phyloP scores from a whole-genome alignment of 345 rosid species.

The Pistacia integerrima region DNA sequence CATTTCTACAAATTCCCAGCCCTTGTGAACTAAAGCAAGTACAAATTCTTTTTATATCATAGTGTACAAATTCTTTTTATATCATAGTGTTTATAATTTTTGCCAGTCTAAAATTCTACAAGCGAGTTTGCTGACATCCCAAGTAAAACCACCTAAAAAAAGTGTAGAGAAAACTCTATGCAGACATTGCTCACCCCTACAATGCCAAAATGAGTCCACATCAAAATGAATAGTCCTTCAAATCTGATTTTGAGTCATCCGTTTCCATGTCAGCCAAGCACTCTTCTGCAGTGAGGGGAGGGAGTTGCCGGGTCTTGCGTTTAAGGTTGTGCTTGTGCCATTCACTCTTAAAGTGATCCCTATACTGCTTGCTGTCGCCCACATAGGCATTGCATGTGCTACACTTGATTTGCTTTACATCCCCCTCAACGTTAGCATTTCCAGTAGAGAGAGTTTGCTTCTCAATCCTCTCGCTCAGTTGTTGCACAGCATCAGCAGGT shows the following conservation, averaged over 20 bases:
- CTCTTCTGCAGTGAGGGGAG: slow-evolving; percentile 79
- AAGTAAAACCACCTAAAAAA: not conserved
- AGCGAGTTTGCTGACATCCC: not conserved
- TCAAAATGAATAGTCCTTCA: slow-evolving; percentile 75
- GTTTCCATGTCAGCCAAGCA: slow-evolving; percentile 72
- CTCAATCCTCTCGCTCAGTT: slow-evolving; percentile 56
- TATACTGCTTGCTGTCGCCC: slow-evolving; percentile 78
- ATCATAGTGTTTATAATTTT: too few species aligned
- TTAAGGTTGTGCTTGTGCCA: slow-evolving; percentile 97
- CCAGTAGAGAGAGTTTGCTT: slow-evolving; percentile 52
- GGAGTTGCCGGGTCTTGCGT: slow-evolving; percentile 84
- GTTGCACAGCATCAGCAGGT: slow-evolving; percentile 32
- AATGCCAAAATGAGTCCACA: too few species aligned
- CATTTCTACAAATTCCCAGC: too few species aligned
- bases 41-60: too few species aligned
- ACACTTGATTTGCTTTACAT: slow-evolving; percentile 73
- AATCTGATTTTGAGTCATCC: slow-evolving; percentile 65
- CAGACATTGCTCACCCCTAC: not conserved
- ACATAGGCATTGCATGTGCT: slow-evolving; percentile 77
- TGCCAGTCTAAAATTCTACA: not conserved
- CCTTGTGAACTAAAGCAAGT: too few species aligned
- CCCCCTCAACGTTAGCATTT: slow-evolving; percentile 38
- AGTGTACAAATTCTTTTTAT: too few species aligned
- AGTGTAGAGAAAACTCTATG: not conserved
- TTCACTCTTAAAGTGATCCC: slow-evolving; percentile 91